These are phyloP conservation scores for Penicillium concentricum DNA, from an alignment of 2,329 filamentous ascomycete species.

Conservation along the genomic window DNA sequence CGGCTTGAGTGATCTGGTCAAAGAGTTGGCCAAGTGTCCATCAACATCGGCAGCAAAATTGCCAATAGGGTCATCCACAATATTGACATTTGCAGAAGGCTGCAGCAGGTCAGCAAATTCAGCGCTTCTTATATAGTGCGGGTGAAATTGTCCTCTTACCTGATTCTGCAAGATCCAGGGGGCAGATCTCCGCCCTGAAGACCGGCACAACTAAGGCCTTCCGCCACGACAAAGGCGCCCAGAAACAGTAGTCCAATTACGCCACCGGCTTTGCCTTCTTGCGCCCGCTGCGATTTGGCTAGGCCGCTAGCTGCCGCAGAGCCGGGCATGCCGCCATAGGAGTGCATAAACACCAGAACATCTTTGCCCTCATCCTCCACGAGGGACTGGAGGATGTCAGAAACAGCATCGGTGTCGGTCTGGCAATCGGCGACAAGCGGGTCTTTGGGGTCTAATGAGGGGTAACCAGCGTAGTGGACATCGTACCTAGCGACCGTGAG, in stretches of 20 bases:
- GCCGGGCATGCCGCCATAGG: not conserved
- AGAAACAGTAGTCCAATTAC: slow-evolving; percentile 31
- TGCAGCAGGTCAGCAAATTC: not conserved
- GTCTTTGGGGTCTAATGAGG: slow-evolving; percentile 25
- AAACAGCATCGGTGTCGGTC: slow-evolving; percentile 34
- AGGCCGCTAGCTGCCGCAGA: not conserved
- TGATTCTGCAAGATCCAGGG: slow-evolving; percentile 26
- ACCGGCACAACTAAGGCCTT: slow-evolving; percentile 28
- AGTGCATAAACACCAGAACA: not conserved
- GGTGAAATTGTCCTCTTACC: slow-evolving; percentile 4
- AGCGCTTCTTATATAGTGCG: not conserved
- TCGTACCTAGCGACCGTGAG: slow-evolving; percentile 33
- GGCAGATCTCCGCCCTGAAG: slow-evolving; percentile 25
- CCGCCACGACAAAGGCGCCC: slow-evolving; percentile 38
- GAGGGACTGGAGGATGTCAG: not conserved
- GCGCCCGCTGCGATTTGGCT: not conserved
- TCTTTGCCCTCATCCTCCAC: not conserved
- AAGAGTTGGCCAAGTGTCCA: not conserved
- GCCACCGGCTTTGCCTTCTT: slow-evolving; percentile 9
- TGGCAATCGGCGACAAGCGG: slow-evolving; percentile 30
- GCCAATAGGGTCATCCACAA: slow-evolving; percentile 11
- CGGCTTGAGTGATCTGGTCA: slow-evolving; percentile 17
- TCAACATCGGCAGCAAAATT: slow-evolving; percentile 19
- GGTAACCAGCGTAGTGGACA: slow-evolving; percentile 28
- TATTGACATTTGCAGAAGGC: slow-evolving; percentile 8